Evolutionary conservation across 345 rosid genomes (phyloP).

Genomic region (Pistacia integerrima): DNA sequence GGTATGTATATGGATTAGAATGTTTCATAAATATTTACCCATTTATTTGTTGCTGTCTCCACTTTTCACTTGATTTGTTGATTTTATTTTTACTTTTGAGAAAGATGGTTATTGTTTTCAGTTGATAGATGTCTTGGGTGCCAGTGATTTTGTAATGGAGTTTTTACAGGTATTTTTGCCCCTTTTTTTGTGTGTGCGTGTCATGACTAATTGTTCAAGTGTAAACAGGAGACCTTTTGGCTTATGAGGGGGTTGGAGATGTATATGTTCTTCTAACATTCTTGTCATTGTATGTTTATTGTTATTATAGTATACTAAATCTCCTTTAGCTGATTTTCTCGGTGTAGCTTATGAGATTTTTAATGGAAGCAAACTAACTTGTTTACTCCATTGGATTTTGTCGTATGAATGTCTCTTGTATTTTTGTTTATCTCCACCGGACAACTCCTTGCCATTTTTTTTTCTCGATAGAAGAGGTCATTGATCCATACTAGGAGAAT

Average conservation of each 20-base stretch:
- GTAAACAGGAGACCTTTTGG: not conserved
- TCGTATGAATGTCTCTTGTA: not conserved
- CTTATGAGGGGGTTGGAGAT: not conserved
- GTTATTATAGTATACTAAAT: not conserved
- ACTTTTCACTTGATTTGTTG: not conserved
- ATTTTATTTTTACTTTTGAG: not conserved
- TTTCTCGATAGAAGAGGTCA: not conserved
- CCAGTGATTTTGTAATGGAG: not conserved
- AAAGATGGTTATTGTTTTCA: slow-evolving; percentile 1
- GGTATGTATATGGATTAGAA: slow-evolving; percentile 30
- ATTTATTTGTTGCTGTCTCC: not conserved
- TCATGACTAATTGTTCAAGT: not conserved
- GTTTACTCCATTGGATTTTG: not conserved
- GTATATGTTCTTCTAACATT: not conserved
- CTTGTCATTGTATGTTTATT: too few species aligned
- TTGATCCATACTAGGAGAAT: too few species aligned
- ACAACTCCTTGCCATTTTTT: not conserved
- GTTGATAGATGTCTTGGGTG: slow-evolving; percentile 6
- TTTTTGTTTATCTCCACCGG: not conserved
- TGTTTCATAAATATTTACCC: not conserved
- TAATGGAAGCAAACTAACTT: not conserved
- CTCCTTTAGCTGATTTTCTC: not conserved
- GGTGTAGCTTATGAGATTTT: not conserved
- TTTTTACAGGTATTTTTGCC: not conserved
- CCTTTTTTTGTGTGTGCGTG: not conserved